Conservation (phyloP, 345 rosid species). For the Salix dunnii region DNA sequence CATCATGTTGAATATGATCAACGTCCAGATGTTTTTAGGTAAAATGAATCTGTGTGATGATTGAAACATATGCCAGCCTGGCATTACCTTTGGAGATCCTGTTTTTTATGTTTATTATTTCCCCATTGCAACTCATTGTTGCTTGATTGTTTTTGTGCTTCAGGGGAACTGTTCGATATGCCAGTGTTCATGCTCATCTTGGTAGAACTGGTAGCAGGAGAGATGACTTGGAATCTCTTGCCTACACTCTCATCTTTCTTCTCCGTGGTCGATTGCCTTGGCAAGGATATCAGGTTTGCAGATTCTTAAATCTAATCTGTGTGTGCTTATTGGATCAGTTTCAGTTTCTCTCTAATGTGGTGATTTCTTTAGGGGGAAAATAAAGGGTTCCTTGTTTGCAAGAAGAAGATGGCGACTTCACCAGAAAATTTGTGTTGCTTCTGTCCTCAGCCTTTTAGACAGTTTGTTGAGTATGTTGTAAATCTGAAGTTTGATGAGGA, state of each 20-base stretch:
- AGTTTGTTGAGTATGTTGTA: constrained; percentile 87
- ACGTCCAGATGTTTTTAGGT: constrained; percentile 98
- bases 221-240: constrained; percentile 96
- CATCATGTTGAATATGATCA: constrained; percentile 96
- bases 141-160: constrained; percentile 15
- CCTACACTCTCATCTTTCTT: constrained; percentile 94
- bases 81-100: not conserved
- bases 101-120: not conserved
- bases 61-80: not conserved
- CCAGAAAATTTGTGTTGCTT: constrained; percentile 86
- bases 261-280: constrained; percentile 96
- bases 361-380: constrained; percentile 74
- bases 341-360: constrained; percentile 8
- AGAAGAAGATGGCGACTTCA: constrained; percentile 97
- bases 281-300: constrained; percentile 92
- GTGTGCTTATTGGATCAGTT: not conserved
- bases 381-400: constrained; percentile 92
- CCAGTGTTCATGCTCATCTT: constrained; percentile 97
- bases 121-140: constrained; percentile 12
- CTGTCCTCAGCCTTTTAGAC: constrained; percentile 84
- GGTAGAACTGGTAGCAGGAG: constrained; percentile 96
- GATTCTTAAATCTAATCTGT: not conserved
- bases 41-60: not conserved
- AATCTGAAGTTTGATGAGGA: constrained; percentile 96
- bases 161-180: constrained; percentile 97